Conservation (phyloP, 345 rosid species). For the Camelina hispida region DNA sequence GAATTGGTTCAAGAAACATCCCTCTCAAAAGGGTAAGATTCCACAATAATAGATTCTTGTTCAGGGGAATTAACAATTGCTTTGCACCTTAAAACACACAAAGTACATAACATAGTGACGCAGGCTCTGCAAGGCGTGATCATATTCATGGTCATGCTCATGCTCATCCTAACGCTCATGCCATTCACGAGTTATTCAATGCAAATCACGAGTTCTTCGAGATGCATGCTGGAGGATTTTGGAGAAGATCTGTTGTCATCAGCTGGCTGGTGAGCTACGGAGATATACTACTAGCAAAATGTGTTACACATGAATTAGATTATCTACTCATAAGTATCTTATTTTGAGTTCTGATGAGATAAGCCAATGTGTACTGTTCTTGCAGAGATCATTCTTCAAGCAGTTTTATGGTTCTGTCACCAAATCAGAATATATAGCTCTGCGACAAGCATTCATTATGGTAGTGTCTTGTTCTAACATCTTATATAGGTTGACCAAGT, state of each 20-base stretch:
- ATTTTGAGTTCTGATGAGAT: not conserved
- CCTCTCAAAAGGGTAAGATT: conserved; percentile 42
- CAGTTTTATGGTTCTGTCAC: conserved; percentile 85
- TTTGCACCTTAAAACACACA: not conserved
- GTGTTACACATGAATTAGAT: not conserved
- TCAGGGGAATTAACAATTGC: not conserved
- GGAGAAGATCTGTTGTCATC: conserved; percentile 67
- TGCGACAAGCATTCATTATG: conserved; percentile 76
- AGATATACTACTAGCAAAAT: conserved; percentile 13
- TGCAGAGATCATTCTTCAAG: conserved; percentile 81
- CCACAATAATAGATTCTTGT: not conserved
- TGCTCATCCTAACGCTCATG: conserved; percentile 25
- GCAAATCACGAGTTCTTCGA: conserved; percentile 38
- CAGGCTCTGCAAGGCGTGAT: conserved; percentile 38
- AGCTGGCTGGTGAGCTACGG: conserved; percentile 70
- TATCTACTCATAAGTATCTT: not conserved
- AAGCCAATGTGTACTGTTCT: conserved; percentile 11
- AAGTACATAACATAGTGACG: not conserved
- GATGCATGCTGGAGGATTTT: conserved; percentile 58
- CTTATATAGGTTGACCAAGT: not conserved
- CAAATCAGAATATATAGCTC: conserved; percentile 70
- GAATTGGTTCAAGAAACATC: conserved; percentile 40
- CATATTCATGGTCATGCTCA: conserved; percentile 22
- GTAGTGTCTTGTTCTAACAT: conserved; percentile 36
- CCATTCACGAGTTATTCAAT: conserved; percentile 26